Evolutionary conservation across 352 stramenopile species (phyloP).

Genomic region (Phytophthora chlamydospora): DNA sequence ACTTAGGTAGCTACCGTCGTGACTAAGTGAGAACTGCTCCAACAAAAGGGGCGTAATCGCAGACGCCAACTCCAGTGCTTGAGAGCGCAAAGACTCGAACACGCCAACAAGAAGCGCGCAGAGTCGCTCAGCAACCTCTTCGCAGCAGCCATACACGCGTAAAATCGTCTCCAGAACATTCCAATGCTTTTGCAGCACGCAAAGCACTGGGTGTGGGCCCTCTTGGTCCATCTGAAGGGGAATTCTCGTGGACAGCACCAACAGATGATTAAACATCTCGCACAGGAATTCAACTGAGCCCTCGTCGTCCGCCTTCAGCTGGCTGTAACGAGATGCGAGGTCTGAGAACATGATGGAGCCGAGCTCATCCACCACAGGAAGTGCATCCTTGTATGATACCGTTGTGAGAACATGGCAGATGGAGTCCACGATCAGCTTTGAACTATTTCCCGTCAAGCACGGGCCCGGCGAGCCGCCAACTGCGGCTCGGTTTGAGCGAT

Average conservation of each 20-base stretch:
- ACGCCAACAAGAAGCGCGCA: slow-evolving; percentile 62
- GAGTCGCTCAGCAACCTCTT: slow-evolving; percentile 66
- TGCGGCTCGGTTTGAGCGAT: slow-evolving; percentile 48
- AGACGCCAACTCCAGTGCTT: slow-evolving; percentile 65
- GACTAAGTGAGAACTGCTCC: slow-evolving; percentile 64
- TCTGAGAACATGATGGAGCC: slow-evolving; percentile 71
- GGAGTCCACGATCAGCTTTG: slow-evolving; percentile 71
- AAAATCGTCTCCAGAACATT: slow-evolving; percentile 57
- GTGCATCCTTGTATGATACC: slow-evolving; percentile 71
- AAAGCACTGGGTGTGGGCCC: slow-evolving; percentile 59
- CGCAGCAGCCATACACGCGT: slow-evolving; percentile 49
- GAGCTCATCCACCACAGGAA: slow-evolving; percentile 68
- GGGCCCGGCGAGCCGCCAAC: slow-evolving; percentile 23
- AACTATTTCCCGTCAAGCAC: slow-evolving; percentile 47
- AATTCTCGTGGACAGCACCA: slow-evolving; percentile 61
- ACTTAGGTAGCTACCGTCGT: slow-evolving; percentile 62
- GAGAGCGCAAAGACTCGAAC: slow-evolving; percentile 64
- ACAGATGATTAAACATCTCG: slow-evolving; percentile 65
- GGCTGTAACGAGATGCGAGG: slow-evolving; percentile 49
- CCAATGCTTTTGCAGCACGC: slow-evolving; percentile 66
- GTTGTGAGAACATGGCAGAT: slow-evolving; percentile 67
- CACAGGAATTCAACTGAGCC: slow-evolving; percentile 58
- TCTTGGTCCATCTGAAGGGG: slow-evolving; percentile 72
- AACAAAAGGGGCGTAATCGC: slow-evolving; percentile 69
- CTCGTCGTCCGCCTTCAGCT: slow-evolving; percentile 56